A percentile compares a stretch with the other conserved stretches of the same genome.
Conservation (phyloP, 129 eudicot species). For the Calendula officinalis region DNA sequence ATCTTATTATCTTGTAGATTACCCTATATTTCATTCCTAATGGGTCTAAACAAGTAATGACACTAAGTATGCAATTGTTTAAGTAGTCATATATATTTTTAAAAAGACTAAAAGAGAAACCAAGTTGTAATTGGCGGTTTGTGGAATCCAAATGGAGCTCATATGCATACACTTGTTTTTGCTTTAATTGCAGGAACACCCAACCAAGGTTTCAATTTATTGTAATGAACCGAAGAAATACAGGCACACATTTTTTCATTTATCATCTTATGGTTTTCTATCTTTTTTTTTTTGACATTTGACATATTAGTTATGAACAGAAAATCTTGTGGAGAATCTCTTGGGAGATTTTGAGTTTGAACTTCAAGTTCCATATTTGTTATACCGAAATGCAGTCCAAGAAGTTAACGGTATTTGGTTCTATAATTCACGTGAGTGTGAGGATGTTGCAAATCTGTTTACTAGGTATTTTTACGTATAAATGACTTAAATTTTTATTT, state of each 20-base stretch:
- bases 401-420: conserved; percentile 72
- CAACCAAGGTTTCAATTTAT: conserved; percentile 26
- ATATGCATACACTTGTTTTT: not conserved
- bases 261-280: not conserved
- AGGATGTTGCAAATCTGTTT: too few species aligned
- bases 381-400: conserved; percentile 60
- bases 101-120: not conserved
- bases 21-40: too few species aligned
- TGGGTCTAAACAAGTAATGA: too few species aligned
- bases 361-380: conserved; percentile 59
- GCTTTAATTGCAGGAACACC: conserved; percentile 14
- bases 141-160: not conserved
- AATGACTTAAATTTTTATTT: too few species aligned
- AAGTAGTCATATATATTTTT: not conserved
- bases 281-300: not conserved
- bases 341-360: conserved; percentile 73
- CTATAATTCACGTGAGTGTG: not conserved
- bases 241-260: conserved; percentile 11
- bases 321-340: conserved; percentile 64
- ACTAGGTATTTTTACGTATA: too few species aligned
- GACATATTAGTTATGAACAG: conserved; percentile 27
- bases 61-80: not conserved
- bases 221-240: conserved; percentile 24
- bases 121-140: not conserved
- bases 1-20: too few species aligned